Conservation (phyloP, 257 asterid species). For the Galeopsis tetrahit region DNA sequence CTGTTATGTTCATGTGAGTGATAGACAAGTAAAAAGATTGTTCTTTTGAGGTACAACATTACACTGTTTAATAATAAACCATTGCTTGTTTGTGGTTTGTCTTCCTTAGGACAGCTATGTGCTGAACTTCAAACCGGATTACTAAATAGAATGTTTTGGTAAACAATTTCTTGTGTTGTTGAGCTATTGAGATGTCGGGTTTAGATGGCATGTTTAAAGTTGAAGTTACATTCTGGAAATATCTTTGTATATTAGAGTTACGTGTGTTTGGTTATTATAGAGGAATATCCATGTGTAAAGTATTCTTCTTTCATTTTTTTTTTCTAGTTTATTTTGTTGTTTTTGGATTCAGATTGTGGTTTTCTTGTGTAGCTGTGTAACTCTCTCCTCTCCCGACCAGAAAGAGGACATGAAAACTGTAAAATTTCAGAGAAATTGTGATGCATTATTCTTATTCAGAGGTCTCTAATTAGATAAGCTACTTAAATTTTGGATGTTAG, state of each 20-base stretch:
- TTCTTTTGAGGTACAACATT: slow-evolving; percentile 21
- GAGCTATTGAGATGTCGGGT: slow-evolving; percentile 20
- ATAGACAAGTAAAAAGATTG: slow-evolving; percentile 4
- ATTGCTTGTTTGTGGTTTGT: slow-evolving; percentile 14
- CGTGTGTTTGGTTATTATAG: slow-evolving; percentile 13
- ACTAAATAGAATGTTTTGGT: slow-evolving; percentile 10
- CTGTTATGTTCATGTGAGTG: slow-evolving; percentile 26
- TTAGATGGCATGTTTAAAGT: slow-evolving; percentile 15
- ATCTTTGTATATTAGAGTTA: slow-evolving; percentile 10
- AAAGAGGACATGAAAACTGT: slow-evolving; percentile 25
- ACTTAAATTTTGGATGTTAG: slow-evolving; percentile 48
- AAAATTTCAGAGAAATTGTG: slow-evolving; percentile 19
- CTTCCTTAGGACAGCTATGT: neutral
- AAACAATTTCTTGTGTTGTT: slow-evolving; percentile 2
- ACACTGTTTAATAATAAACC: slow-evolving; percentile 3
- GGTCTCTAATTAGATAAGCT: slow-evolving; percentile 28
- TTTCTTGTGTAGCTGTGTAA: slow-evolving; percentile 8
- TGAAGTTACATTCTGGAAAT: slow-evolving; percentile 22
- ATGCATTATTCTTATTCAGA: slow-evolving; percentile 21
- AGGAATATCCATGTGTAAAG: slow-evolving; percentile 16
- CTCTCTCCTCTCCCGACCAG: slow-evolving; percentile 20
- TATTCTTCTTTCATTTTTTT: slow-evolving; percentile 16
- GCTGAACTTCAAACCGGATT: neutral
- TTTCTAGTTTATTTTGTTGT: slow-evolving; percentile 15
- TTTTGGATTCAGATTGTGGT: slow-evolving; percentile 9